phyloP scores from a whole-genome alignment of 805 yeast genomes.

The Metschnikowia gelsemii region DNA sequence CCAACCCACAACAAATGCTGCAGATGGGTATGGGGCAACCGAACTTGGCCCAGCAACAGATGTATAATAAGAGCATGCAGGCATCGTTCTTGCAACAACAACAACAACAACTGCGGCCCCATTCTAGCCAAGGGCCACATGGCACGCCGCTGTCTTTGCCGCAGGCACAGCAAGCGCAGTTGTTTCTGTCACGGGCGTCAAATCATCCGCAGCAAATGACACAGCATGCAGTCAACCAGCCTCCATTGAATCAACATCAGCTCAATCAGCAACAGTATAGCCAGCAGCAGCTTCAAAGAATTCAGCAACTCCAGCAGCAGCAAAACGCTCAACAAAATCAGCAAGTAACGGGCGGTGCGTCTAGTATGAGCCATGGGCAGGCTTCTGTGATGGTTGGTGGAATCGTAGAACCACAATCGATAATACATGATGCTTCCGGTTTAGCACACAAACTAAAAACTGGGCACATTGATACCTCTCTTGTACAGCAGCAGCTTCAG shows the following conservation, averaged over 20 bases:
- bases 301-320: slow-evolving; percentile 15
- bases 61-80: slow-evolving; percentile 9
- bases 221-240: slow-evolving; percentile 5
- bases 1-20: slow-evolving; percentile 5
- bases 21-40: slow-evolving; percentile 9
- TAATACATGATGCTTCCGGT: neutral
- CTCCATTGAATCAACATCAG: slow-evolving; percentile 4
- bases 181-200: slow-evolving; percentile 1
- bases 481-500: slow-evolving; percentile 2
- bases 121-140: slow-evolving; percentile 4
- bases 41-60: slow-evolving; percentile 21
- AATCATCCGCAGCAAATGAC: slow-evolving; percentile 4
- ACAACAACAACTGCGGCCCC: slow-evolving; percentile 10
- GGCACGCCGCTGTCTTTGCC: slow-evolving; percentile 1
- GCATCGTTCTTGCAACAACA: slow-evolving; percentile 5
- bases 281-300: slow-evolving; percentile 11
- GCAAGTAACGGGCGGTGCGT: slow-evolving; percentile 2
- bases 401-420: slow-evolving; percentile 1
- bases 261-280: slow-evolving; percentile 7
- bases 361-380: neutral
- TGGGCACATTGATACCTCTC: neutral
- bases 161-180: slow-evolving; percentile 4
- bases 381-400: slow-evolving; percentile 6
- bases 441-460: slow-evolving; percentile 1
- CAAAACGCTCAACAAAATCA: slow-evolving; percentile 4